Evolutionary conservation across 2,329 filamentous ascomycete genomes (phyloP), one percentile per base, ranked within the genome.

Genomic region (Diaporthe citrichinensis): DNA sequence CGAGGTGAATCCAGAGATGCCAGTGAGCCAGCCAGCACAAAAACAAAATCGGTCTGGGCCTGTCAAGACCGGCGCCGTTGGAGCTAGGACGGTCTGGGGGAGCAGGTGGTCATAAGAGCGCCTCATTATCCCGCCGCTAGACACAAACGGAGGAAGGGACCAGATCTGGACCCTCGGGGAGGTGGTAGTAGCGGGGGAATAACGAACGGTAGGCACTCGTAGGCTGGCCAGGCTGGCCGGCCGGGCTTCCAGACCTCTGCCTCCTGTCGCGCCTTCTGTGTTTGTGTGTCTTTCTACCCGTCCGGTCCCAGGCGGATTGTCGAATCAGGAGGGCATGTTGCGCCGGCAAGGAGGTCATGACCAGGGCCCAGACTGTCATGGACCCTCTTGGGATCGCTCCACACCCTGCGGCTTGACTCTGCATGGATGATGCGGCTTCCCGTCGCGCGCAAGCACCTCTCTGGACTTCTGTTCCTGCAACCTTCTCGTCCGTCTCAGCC

Each of bases 361-460:
- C 44, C 58, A 72, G 71, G 71, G 71, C 58, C 71, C 71, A 73
- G 71, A 73, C 71, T 73, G 71, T 55, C 58, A 73, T 73, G 58
- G 71, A 65, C 58, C 58, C 71, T 73, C 71, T 61, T 49, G 46
- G 55, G 71, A 59, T 55, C 46, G 44, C 39, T 61, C 53, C 55
- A 44, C 68, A 44, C 57, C 53, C 46, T 73, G 71, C 58, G 23
- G n/a, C 46, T 62, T 62, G 59, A 72, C 71, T 62, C 71, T 73
- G 71, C 58, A 65, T 62, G 31, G 51, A 49, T 58, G 36, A 46
- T 71, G 65, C 65, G 46, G 46, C 65, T 68, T 68, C 65, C 46
- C 65, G 65, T 68, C 31, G 44, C 62, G 31, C 44, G 62, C 62
- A 51, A 53, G 41, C 31, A 51, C 62, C 62, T 68, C 46, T 53